A percentile compares a stretch with the other conserved stretches of the same genome.
These are phyloP conservation scores for Thraustochytrium sp. DNA, from an alignment of 352 stramenopile species.

Conservation along the genomic window DNA sequence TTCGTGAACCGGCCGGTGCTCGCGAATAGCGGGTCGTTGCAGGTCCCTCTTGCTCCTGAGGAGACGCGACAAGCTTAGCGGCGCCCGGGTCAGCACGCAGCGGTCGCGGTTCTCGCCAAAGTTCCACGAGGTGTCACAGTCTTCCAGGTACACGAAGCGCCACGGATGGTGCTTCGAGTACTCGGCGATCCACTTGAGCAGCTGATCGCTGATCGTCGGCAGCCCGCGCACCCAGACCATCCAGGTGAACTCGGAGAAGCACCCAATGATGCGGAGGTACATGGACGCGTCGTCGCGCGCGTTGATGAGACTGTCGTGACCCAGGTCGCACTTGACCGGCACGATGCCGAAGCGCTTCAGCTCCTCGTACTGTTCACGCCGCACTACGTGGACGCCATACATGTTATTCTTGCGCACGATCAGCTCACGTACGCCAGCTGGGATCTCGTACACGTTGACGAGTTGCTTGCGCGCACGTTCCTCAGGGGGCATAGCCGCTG, in stretches of 20 bases:
- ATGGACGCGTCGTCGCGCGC: constrained; percentile 29
- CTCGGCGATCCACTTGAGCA: constrained; percentile 40
- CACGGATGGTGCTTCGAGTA: constrained; percentile 32
- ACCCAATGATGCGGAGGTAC: constrained; percentile 41
- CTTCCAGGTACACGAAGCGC: constrained; percentile 31
- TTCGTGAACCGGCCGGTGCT: constrained; percentile 24
- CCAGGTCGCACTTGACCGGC: constrained; percentile 26
- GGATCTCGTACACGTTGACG: constrained; percentile 2
- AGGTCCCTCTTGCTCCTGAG: constrained; percentile 16
- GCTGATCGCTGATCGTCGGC: constrained; percentile 22
- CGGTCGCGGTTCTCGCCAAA: constrained; percentile 40
- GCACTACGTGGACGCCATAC: constrained; percentile 26
- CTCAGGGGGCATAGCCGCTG: constrained; percentile 24
- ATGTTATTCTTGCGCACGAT: constrained; percentile 40
- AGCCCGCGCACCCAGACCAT: constrained; percentile 21
- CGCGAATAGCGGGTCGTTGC: background rate
- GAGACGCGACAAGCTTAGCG: background rate
- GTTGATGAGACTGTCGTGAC: constrained; percentile 37
- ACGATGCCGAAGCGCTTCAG: background rate
- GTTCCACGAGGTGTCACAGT: constrained; percentile 37
- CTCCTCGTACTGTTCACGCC: constrained; percentile 7
- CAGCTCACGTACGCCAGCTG: background rate
- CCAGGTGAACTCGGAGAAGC: constrained; percentile 40
- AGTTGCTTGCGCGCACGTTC: constrained; percentile 22
- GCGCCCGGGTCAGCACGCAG: constrained; percentile 29